Conservation (phyloP, 495 filamentous ascomycete species). For the Aspergillus diversus region DNA sequence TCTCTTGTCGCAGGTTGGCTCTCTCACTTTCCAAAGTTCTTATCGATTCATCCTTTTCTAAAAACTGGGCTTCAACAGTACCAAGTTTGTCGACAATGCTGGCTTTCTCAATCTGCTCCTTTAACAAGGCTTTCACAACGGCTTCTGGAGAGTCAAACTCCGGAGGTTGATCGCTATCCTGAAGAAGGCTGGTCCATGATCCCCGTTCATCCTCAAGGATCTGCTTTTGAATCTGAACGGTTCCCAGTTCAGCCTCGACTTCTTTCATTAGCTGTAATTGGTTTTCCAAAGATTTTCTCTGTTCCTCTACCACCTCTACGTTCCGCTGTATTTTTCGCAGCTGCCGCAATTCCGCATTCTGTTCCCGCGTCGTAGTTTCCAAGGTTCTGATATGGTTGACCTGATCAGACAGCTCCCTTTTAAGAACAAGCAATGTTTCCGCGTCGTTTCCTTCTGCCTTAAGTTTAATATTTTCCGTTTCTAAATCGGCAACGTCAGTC, state of each 20-base stretch:
- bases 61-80: slow-evolving; percentile 73
- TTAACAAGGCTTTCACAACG: slow-evolving; percentile 81
- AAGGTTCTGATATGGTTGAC: slow-evolving; percentile 84
- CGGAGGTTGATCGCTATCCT: slow-evolving; percentile 63
- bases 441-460: slow-evolving; percentile 85
- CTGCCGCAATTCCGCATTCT: slow-evolving; percentile 76
- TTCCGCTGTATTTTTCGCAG: slow-evolving; percentile 78
- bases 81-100: slow-evolving; percentile 78
- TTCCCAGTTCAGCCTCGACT: slow-evolving; percentile 73
- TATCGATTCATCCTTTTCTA: slow-evolving; percentile 79
- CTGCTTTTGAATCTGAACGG: slow-evolving; percentile 79
- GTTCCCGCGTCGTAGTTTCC: slow-evolving; percentile 79
- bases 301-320: slow-evolving; percentile 92
- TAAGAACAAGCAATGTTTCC: slow-evolving; percentile 79
- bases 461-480: slow-evolving; percentile 78
- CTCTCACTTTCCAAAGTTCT: slow-evolving; percentile 71
- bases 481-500: slow-evolving; percentile 67
- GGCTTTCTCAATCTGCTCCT: slow-evolving; percentile 77
- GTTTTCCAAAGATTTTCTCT: slow-evolving; percentile 82
- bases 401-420: slow-evolving; percentile 85
- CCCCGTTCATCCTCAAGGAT: slow-evolving; percentile 84
- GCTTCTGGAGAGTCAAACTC: slow-evolving; percentile 88
- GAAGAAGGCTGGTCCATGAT: slow-evolving; percentile 85
- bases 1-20: slow-evolving; percentile 58
- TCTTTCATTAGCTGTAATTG: slow-evolving; percentile 75